A percentile compares a stretch with the other conserved stretches of the same genome.
Evolutionary conservation across 352 stramenopile genomes (phyloP).

Genomic region (Pilasporangium apinafurcum): DNA sequence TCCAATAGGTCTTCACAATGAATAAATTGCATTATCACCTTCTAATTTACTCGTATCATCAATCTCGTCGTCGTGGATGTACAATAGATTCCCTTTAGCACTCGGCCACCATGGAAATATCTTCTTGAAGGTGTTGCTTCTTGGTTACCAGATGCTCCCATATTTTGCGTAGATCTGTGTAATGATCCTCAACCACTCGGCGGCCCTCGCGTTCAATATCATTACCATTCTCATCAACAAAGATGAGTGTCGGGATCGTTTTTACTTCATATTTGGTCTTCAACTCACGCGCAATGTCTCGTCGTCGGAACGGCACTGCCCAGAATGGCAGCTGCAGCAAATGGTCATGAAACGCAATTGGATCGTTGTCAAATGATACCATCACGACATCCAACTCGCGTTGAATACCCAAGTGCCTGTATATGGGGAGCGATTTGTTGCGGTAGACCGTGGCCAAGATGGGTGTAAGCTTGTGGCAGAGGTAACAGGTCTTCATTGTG

Average conservation of each 20-base stretch:
- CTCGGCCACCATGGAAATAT: too few species aligned
- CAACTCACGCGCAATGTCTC: conserved; percentile 42
- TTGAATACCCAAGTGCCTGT: conserved; percentile 49
- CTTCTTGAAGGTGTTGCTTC: neutral
- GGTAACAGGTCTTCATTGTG: conserved; percentile 45
- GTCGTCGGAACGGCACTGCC: conserved; percentile 43
- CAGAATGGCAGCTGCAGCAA: conserved; percentile 57
- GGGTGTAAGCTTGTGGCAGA: conserved; percentile 57
- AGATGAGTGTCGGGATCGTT: conserved; percentile 63
- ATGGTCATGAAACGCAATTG: conserved; percentile 44
- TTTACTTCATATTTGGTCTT: conserved; percentile 69
- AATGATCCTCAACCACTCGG: conserved; percentile 57
- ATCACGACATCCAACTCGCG: conserved; percentile 54
- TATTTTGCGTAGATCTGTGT: conserved; percentile 50
- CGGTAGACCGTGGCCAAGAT: conserved; percentile 52
- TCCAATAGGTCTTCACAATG: too few species aligned
- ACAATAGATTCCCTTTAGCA: too few species aligned
- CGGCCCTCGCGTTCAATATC: conserved; percentile 59
- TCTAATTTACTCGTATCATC: too few species aligned
- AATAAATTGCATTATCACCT: too few species aligned
- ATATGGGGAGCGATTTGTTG: conserved; percentile 53
- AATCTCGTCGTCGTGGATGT: too few species aligned
- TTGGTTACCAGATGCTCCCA: conserved; percentile 38
- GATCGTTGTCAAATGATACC: conserved; percentile 49
- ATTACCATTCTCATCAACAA: conserved; percentile 53